These are phyloP conservation scores for Paradendryphiella salina DNA, from an alignment of 2,329 filamentous ascomycete genomes.

Conservation along the genomic window DNA sequence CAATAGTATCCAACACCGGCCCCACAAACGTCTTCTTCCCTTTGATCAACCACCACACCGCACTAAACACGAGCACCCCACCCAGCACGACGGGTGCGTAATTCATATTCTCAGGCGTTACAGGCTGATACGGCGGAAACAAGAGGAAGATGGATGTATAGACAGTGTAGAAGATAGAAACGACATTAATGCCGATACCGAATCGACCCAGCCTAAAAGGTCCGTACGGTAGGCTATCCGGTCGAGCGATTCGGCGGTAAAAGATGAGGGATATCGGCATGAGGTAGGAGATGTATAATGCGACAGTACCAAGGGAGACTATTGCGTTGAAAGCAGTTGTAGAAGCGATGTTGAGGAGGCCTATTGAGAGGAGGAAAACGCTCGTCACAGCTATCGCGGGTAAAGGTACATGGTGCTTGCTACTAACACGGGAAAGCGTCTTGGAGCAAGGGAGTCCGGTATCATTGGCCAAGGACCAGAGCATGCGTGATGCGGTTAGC, in stretches of 20 bases:
- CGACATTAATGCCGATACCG: conserved; percentile 17
- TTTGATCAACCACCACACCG: not conserved
- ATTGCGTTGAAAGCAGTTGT: conserved; percentile 27
- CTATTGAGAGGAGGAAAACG: conserved; percentile 11
- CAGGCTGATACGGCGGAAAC: conserved; percentile 24
- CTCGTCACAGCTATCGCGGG: conserved; percentile 17
- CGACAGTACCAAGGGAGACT: conserved; percentile 22
- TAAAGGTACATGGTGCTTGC: conserved; percentile 23
- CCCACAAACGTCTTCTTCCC: not conserved
- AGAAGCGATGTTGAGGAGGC: conserved; percentile 25
- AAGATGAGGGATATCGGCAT: conserved; percentile 18
- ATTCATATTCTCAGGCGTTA: conserved; percentile 26
- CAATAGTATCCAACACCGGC: not conserved
- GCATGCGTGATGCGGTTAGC: conserved; percentile 32
- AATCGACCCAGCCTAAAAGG: conserved; percentile 21
- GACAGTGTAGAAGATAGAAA: conserved; percentile 19
- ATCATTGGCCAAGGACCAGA: conserved; percentile 31
- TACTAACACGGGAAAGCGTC: conserved; percentile 17
- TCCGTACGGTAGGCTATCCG: conserved; percentile 1
- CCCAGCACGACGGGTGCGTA: conserved; percentile 14
- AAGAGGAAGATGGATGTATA: conserved; percentile 28
- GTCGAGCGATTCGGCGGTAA: conserved; percentile 15
- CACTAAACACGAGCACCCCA: not conserved
- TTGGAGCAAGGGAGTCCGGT: conserved; percentile 41
- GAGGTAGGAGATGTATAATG: conserved; percentile 26